Conservation (phyloP, 1,284 basidiomycete species). For the Sutorius eximius region DNA sequence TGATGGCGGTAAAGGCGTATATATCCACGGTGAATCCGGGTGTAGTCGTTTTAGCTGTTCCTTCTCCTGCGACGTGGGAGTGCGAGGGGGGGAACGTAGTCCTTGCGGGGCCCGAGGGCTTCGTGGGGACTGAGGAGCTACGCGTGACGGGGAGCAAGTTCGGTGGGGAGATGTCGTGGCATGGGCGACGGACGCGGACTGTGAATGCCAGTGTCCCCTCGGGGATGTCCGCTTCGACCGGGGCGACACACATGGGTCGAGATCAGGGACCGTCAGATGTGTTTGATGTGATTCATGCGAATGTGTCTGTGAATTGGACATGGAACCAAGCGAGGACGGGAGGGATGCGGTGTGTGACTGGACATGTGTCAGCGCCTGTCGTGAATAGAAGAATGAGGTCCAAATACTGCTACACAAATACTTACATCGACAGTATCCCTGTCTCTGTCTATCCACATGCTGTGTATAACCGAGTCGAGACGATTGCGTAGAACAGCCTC, state of each 20-base stretch:
- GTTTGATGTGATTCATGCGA: slow-evolving; percentile 32
- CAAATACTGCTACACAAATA: slow-evolving; percentile 2
- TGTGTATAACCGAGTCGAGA: slow-evolving; percentile 52
- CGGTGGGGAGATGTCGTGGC: slow-evolving; percentile 6
- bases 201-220: slow-evolving; percentile 9
- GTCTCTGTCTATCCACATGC: slow-evolving; percentile 31
- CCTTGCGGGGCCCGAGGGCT: slow-evolving; percentile 18
- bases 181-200: slow-evolving; percentile 12
- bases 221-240: slow-evolving; percentile 1
- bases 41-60: slow-evolving; percentile 9
- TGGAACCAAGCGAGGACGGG: slow-evolving; percentile 34
- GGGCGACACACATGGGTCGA: slow-evolving; percentile 11
- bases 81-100: slow-evolving; percentile 20
- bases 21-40: slow-evolving; percentile 30
- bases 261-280: slow-evolving; percentile 22
- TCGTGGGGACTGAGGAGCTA: slow-evolving; percentile 13
- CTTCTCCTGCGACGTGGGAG: slow-evolving; percentile 16
- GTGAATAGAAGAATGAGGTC: slow-evolving; percentile 13
- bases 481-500: slow-evolving; percentile 54
- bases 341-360: slow-evolving; percentile 30
- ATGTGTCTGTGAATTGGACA: slow-evolving; percentile 24
- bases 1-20: slow-evolving; percentile 31
- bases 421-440: slow-evolving; percentile 27
- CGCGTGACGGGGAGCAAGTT: slow-evolving; percentile 7
- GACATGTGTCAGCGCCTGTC: slow-evolving; percentile 17